These are phyloP conservation scores for Pezicula neosporulosa DNA, from an alignment of 2,329 filamentous ascomycete genomes.

Conservation along the genomic window DNA sequence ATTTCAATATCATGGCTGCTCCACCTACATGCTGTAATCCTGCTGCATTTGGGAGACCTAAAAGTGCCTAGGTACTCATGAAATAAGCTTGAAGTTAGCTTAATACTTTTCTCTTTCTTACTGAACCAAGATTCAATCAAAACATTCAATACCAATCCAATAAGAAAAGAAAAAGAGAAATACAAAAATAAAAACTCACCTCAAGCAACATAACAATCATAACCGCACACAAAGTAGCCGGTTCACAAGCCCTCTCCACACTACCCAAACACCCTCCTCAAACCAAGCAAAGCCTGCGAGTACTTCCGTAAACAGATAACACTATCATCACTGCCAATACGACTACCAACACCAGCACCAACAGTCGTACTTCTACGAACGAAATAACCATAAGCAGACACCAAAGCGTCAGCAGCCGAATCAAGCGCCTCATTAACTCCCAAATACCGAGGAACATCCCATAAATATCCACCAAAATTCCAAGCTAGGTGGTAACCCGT, in stretches of 20 bases:
- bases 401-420: neutral
- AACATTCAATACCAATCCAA: no score
- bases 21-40: slow-evolving; percentile 17
- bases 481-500: slow-evolving; percentile 40
- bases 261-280: slow-evolving; percentile 26
- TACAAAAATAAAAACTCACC: no score
- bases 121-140: no score
- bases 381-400: neutral
- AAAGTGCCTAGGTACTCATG: neutral
- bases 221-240: slow-evolving; percentile 34
- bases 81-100: no score
- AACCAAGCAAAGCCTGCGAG: neutral
- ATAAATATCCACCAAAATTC: slow-evolving; percentile 43
- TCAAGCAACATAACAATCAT: slow-evolving; percentile 25
- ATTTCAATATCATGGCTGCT: slow-evolving; percentile 27
- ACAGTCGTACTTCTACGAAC: neutral
- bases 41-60: no score
- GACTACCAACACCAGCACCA: neutral
- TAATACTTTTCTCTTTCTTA: no score
- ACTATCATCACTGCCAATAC: no score
- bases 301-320: neutral
- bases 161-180: no score
- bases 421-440: slow-evolving; percentile 40
- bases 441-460: slow-evolving; percentile 40
- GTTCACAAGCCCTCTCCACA: slow-evolving; percentile 24